Evolutionary conservation across 768 basidiomycete genomes (phyloP).

Genomic region (Termitomyces sp.): DNA sequence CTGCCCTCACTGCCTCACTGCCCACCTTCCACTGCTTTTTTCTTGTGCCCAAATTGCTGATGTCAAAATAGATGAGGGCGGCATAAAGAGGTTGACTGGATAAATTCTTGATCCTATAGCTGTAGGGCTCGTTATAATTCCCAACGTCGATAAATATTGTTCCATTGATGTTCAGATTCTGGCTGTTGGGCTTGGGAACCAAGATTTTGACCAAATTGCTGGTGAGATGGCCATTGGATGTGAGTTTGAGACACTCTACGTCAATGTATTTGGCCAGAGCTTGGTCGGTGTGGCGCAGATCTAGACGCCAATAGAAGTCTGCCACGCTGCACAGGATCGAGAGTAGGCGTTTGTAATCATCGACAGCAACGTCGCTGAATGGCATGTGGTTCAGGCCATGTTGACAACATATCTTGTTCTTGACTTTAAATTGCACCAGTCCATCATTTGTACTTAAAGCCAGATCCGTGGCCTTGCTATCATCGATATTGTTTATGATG

Average conservation of each 20-base stretch:
- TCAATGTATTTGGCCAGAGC: neutral
- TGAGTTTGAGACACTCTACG: neutral
- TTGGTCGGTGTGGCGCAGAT: neutral
- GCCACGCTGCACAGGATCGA: neutral
- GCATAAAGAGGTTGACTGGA: neutral
- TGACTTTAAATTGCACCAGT: neutral
- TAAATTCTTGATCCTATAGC: neutral
- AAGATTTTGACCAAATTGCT: neutral
- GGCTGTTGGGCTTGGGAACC: neutral
- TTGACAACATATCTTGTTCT: neutral
- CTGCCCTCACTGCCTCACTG: too few species aligned
- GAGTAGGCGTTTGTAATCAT: neutral
- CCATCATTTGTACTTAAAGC: neutral
- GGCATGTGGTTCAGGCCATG: constrained; percentile 4
- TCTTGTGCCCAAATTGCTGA: neutral
- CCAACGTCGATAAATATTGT: neutral
- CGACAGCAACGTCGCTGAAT: neutral
- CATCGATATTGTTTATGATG: neutral
- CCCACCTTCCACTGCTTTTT: too few species aligned
- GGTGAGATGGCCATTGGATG: too few species aligned
- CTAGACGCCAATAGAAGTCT: too few species aligned
- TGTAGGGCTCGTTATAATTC: neutral
- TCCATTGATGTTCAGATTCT: neutral
- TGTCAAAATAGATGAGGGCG: constrained; percentile 6
- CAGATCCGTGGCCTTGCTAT: neutral